Percentiles rank a stretch among this genome's conserved stretches.
Conservation (phyloP, 192 early-diverging fungal species). For the Phycomyces blakesleeanus region DNA sequence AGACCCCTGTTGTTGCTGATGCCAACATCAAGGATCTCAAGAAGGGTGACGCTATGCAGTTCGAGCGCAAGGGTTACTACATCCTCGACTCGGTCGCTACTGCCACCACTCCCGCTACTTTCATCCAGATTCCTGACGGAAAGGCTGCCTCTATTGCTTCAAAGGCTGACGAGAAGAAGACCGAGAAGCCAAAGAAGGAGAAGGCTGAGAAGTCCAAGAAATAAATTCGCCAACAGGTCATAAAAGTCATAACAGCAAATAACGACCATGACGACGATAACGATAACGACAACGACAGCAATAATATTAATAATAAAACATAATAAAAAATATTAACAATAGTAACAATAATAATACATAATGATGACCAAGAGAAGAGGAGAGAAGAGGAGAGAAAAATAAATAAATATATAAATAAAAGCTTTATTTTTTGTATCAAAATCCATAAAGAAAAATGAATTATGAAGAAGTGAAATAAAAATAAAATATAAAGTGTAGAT, state of each 20-base stretch:
- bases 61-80: constrained; percentile 95
- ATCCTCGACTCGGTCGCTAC: constrained; percentile 74
- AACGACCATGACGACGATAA: too few species aligned
- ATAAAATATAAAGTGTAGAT: background rate
- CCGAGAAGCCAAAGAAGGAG: background rate
- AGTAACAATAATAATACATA: too few species aligned
- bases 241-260: too few species aligned
- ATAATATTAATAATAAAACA: too few species aligned
- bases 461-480: background rate
- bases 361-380: too few species aligned
- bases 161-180: constrained; percentile 44
- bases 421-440: too few species aligned
- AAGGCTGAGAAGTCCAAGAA: constrained; percentile 18
- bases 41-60: constrained; percentile 85
- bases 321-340: too few species aligned
- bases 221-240: too few species aligned
- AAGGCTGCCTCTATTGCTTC: constrained; percentile 68
- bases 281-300: too few species aligned
- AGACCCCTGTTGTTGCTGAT: constrained; percentile 59
- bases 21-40: constrained; percentile 54
- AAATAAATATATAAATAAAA: too few species aligned
- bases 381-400: too few species aligned
- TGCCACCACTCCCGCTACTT: constrained; percentile 48
- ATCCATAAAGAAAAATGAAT: background rate
- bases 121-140: constrained; percentile 93